A percentile compares a stretch with the other conserved stretches of the same genome.
These are phyloP conservation scores for Rubia tinctorum DNA, from an alignment of 305 asterid genomes.

Conservation along the genomic window DNA sequence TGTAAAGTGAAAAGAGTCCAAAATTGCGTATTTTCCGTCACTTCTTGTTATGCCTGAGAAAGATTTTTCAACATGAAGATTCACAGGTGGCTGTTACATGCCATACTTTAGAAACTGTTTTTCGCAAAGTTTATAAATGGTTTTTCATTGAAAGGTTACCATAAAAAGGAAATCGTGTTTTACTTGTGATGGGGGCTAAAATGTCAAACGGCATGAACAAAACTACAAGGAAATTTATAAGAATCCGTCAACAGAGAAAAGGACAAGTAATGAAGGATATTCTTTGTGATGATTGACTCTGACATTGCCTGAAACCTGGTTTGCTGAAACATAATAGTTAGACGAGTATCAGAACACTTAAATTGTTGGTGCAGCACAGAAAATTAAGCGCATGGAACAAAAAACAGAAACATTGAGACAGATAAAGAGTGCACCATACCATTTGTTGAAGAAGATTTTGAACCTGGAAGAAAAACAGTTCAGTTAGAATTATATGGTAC, in stretches of 20 bases:
- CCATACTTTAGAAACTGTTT: background rate
- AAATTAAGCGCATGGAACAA: background rate
- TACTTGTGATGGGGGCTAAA: too few relatives aligned
- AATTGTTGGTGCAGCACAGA: background rate
- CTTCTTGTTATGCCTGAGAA: background rate
- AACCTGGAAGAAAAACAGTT: slow-evolving; percentile 42
- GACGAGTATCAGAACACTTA: slow-evolving; percentile 11
- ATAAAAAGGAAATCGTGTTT: too few relatives aligned
- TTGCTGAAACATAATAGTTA: slow-evolving; percentile 55
- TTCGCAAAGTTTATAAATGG: background rate
- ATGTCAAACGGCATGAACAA: background rate
- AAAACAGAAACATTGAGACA: background rate
- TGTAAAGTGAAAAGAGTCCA: background rate
- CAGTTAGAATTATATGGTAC: slow-evolving; percentile 4
- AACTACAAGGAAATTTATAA: background rate
- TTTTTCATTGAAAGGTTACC: background rate
- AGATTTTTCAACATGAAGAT: background rate
- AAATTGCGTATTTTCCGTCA: background rate
- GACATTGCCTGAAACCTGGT: slow-evolving; percentile 88
- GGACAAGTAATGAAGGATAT: slow-evolving; percentile 53
- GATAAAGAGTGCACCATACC: slow-evolving; percentile 39
- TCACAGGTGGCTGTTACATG: background rate
- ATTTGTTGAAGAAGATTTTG: slow-evolving; percentile 95
- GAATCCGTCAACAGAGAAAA: background rate
- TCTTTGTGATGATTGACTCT: slow-evolving; percentile 65